Evolutionary conservation across 2,329 filamentous ascomycete genomes (phyloP), one percentile per base, ranked within the genome.

Genomic region (Botrytis fabae): DNA sequence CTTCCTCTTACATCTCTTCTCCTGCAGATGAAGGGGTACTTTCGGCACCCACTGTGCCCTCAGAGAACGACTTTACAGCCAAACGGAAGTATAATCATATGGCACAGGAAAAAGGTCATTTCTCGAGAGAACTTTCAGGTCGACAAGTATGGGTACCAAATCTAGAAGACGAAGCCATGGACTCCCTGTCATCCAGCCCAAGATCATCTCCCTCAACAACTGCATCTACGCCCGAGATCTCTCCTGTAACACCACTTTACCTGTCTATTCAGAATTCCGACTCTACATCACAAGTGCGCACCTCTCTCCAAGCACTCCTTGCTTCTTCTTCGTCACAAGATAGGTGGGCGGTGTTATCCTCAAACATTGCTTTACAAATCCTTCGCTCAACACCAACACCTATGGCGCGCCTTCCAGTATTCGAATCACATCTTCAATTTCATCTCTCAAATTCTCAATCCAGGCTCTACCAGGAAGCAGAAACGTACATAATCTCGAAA

Each of bases 301-400:
- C 73, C 12, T 77, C 77, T 38, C 74, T 81, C 12, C 76, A 79
- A 38, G 79, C 77, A 14, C 80, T 81, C n/a, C 76, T 81, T 25
- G 74, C 78, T 18, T 80, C 80, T 32, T 71, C 76, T 20, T 75
- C 75, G 20, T 73, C 76, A 1, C 72, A 75, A 28, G 75, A 80
- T 44, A 80, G 78, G 72, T 81, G 80, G 80, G 72, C 72, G 1
- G 46, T 71, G 9, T 72, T 79, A 6, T 76, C 77, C 1, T 72
- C 78, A 14, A 74, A 78, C 38, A 73, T 81, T 5, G 80, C 80
- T 20, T 76, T 81, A 32, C 78, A 81, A 71, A 80, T 81, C 65
- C 75, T 81, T 42, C 80, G 79, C 22, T 77, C 78, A 44, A 80
- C 80, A 51, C 76, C 76, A 42, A 77, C 78, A 40, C 75, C 78